Evolutionary conservation across 192 early-diverging fungal genomes (phyloP).

Genomic region (Chytriomyces confervae): DNA sequence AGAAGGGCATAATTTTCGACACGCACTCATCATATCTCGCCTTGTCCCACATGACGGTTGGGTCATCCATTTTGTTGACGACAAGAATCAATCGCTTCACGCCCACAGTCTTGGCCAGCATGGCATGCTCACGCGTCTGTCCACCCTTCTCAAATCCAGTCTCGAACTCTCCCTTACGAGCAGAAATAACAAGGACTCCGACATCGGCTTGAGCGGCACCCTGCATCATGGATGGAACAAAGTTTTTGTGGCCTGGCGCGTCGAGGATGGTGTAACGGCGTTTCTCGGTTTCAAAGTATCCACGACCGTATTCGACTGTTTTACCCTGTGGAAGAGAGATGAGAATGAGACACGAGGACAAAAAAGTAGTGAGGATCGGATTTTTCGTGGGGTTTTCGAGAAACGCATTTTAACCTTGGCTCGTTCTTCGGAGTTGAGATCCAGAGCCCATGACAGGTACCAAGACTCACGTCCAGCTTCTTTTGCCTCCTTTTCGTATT

Average conservation of each 20-base stretch:
- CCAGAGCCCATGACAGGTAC: slow-evolving; percentile 99
- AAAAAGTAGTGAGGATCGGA: background rate
- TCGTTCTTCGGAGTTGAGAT: slow-evolving; percentile 95
- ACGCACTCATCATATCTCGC: slow-evolving; percentile 91
- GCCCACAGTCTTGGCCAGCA: slow-evolving; percentile 96
- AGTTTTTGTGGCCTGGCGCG: slow-evolving; percentile 99
- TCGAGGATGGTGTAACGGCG: slow-evolving; percentile 97
- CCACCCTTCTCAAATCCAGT: slow-evolving; percentile 99
- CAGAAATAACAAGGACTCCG: slow-evolving; percentile 94
- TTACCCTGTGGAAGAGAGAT: slow-evolving; percentile 68
- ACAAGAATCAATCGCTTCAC: slow-evolving; percentile 90
- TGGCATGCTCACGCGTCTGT: slow-evolving; percentile 97
- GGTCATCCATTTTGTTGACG: slow-evolving; percentile 99
- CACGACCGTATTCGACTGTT: slow-evolving; percentile 97
- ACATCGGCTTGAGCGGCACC: slow-evolving; percentile 97
- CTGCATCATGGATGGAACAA: slow-evolving; percentile 96
- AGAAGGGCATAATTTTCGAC: slow-evolving; percentile 84
- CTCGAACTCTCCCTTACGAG: slow-evolving; percentile 99
- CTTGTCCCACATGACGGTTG: slow-evolving; percentile 93
- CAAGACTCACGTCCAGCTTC: slow-evolving; percentile 96
- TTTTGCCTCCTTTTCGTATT: slow-evolving; percentile 98
- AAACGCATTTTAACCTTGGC: slow-evolving; percentile 69
- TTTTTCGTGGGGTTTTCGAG: background rate
- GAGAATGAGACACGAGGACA: slow-evolving; percentile 4
- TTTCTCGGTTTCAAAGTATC: slow-evolving; percentile 95